Percentiles rank a stretch among this genome's conserved stretches.
Conservation (phyloP, 257 asterid species). For the Paraleonurus japonicus region DNA sequence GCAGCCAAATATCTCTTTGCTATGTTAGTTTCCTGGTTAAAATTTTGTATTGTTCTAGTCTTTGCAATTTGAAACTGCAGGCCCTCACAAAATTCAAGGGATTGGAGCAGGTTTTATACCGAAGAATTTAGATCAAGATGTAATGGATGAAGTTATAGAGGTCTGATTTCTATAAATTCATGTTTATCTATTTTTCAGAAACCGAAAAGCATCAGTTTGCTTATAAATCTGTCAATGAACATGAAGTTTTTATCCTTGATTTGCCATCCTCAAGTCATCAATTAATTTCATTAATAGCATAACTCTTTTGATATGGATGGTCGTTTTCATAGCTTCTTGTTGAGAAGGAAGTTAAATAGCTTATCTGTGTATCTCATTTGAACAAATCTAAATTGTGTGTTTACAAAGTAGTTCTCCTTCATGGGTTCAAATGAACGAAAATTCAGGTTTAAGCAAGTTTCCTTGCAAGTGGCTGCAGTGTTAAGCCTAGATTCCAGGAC, state of each 20-base stretch:
- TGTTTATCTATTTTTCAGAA: neutral
- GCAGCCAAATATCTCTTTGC: slow-evolving; percentile 27
- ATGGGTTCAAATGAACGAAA: slow-evolving; percentile 8
- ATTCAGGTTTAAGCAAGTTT: neutral
- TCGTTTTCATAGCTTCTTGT: neutral
- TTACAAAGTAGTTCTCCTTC: neutral
- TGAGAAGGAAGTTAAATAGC: neutral
- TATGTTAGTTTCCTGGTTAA: slow-evolving; percentile 31
- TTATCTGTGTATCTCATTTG: neutral
- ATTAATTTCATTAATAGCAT: neutral
- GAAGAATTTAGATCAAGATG: slow-evolving; percentile 80
- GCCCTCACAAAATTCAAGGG: slow-evolving; percentile 99
- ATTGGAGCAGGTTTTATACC: slow-evolving; percentile 99
- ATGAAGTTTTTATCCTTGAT: neutral
- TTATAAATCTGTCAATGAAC: neutral
- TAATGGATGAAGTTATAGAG: slow-evolving; percentile 97
- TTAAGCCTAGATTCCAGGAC: neutral
- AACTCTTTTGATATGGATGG: slow-evolving; percentile 16
- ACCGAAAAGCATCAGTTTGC: neutral
- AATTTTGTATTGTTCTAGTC: slow-evolving; percentile 53
- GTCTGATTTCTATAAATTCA: slow-evolving; percentile 38
- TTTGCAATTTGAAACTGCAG: slow-evolving; percentile 84
- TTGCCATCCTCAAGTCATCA: neutral
- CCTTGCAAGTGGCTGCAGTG: slow-evolving; percentile 13
- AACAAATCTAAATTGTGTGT: neutral